Evolutionary conservation across 1,284 basidiomycete genomes (phyloP).

Genomic region (Trichosporon coremiiforme): DNA sequence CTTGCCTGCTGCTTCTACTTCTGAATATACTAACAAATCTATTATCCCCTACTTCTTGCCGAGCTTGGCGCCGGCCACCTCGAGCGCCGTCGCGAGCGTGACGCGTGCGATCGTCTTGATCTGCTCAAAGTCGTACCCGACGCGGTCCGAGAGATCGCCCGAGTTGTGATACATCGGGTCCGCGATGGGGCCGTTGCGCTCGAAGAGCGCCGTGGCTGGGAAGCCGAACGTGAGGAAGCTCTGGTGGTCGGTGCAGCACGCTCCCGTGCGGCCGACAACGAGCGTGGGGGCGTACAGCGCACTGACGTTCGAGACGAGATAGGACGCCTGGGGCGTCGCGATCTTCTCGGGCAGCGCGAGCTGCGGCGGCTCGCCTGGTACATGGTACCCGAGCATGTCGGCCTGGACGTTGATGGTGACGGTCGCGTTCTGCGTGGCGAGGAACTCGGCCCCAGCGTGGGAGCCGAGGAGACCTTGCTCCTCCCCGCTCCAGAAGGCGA

Average conservation of each 20-base stretch:
- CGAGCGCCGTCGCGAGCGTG: conserved; percentile 59
- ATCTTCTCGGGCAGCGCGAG: conserved; percentile 75
- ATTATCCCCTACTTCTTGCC: neutral
- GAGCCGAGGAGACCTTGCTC: conserved; percentile 60
- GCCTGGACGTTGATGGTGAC: conserved; percentile 81
- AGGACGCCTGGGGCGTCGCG: conserved; percentile 71
- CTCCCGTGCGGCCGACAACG: conserved; percentile 70
- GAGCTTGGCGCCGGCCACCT: conserved; percentile 47
- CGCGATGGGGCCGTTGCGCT: conserved; percentile 76
- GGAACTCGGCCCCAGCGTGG: conserved; percentile 50
- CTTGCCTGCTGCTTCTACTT: neutral
- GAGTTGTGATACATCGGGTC: conserved; percentile 71
- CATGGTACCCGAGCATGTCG: conserved; percentile 82
- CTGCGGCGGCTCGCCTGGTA: conserved; percentile 70
- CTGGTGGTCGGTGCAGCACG: conserved; percentile 82
- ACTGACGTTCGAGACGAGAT: conserved; percentile 72
- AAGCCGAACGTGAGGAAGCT: conserved; percentile 79
- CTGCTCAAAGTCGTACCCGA: conserved; percentile 78
- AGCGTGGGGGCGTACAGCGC: conserved; percentile 74
- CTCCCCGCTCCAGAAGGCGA: conserved; percentile 59
- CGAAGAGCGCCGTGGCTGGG: conserved; percentile 68
- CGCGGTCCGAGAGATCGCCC: conserved; percentile 73
- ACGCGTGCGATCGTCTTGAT: conserved; percentile 79
- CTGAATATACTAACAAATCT: neutral
- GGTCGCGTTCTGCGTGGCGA: conserved; percentile 61